A percentile compares a stretch with the other conserved stretches of the same genome.
These are phyloP conservation scores for Cetraspora pellucida DNA, from an alignment of 192 early-diverging fungal species.

Conservation along the genomic window DNA sequence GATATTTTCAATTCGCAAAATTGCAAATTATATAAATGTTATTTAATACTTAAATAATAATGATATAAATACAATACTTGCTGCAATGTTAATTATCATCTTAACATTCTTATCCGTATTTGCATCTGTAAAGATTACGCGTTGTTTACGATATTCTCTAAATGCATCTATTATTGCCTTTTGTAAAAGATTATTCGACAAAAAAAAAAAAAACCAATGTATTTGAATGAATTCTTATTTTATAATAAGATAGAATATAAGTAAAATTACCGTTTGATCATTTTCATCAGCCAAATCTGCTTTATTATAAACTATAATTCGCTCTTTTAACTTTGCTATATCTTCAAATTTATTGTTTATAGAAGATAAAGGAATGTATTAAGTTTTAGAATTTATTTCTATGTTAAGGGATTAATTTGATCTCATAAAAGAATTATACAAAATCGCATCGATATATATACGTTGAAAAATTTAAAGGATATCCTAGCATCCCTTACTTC, in stretches of 20 bases:
- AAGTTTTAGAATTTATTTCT: constrained; percentile 2
- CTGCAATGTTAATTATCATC: constrained; percentile 68
- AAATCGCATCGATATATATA: not conserved
- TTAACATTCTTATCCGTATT: constrained; percentile 61
- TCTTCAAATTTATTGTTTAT: constrained; percentile 84
- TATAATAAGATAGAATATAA: not conserved
- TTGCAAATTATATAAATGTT: not conserved
- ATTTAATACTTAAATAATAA: not conserved
- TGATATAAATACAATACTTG: constrained; percentile 41
- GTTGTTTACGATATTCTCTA: constrained; percentile 51
- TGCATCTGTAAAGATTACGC: constrained; percentile 68
- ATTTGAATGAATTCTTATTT: not conserved
- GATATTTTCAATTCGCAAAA: not conserved
- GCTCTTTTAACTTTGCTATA: constrained; percentile 62
- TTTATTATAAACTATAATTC: constrained; percentile 93
- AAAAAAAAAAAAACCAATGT: not conserved
- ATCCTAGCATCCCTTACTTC: constrained; percentile 92
- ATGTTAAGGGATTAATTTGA: not conserved
- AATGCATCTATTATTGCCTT: constrained; percentile 38
- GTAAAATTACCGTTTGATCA: constrained; percentile 44
- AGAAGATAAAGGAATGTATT: constrained; percentile 81
- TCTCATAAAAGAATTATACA: constrained; percentile 1
- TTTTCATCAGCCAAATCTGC: constrained; percentile 76
- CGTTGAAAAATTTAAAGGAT: constrained; percentile 33
- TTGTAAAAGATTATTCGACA: not conserved